These are phyloP conservation scores for Curvularia lunata DNA, from an alignment of 2,329 filamentous ascomycete genomes.

Conservation along the genomic window DNA sequence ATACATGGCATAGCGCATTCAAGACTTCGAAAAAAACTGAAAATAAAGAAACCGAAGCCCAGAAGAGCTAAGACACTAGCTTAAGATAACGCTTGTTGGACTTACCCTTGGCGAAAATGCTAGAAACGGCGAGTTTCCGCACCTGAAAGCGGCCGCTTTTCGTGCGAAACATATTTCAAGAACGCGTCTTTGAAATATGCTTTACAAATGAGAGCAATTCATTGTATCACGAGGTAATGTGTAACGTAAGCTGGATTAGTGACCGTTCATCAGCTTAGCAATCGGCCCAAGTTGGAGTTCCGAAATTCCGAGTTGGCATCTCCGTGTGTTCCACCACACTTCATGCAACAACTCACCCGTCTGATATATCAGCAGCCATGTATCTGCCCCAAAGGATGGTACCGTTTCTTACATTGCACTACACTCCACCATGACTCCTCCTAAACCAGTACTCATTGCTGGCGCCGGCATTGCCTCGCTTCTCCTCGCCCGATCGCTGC, in stretches of 20 bases:
- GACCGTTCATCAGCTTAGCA: neutral
- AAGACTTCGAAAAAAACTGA: neutral
- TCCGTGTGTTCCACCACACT: conserved; percentile 1
- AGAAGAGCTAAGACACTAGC: neutral
- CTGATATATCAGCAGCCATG: conserved; percentile 12
- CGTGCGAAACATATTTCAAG: neutral
- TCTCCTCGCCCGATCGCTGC: conserved; percentile 40
- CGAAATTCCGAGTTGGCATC: neutral
- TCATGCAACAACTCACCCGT: neutral
- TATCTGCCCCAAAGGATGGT: neutral
- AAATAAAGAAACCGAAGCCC: neutral
- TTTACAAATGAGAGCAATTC: neutral
- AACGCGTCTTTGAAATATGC: neutral
- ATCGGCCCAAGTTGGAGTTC: neutral
- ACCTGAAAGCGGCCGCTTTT: neutral
- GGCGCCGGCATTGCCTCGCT: conserved; percentile 43
- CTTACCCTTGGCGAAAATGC: neutral
- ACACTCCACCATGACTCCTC: conserved; percentile 25
- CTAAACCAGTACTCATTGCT: conserved; percentile 52
- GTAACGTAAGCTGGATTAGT: neutral
- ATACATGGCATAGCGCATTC: neutral
- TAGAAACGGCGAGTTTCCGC: neutral
- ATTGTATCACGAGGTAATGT: neutral
- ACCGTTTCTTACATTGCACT: neutral
- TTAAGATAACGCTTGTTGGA: neutral